phyloP scores from a whole-genome alignment of 768 basidiomycete genomes.

The Piloderma croceum region DNA sequence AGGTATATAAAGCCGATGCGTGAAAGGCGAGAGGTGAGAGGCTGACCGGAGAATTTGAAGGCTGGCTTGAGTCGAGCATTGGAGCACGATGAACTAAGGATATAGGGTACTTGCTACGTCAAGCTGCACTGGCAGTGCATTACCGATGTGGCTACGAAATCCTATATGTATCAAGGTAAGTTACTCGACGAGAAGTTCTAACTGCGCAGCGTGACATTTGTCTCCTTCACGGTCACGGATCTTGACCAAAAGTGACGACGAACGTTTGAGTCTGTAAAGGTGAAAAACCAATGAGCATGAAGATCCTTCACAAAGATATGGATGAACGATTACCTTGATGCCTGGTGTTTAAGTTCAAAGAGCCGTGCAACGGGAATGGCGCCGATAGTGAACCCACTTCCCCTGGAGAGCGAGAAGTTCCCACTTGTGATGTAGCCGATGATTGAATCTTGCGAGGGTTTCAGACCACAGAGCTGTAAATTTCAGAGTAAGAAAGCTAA shows the following conservation, averaged over 20 bases:
- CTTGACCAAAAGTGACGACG: conserved; percentile 46
- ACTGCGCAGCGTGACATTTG: conserved; percentile 45
- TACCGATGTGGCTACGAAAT: too few species aligned
- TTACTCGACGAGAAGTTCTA: conserved; percentile 35
- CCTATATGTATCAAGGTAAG: too few species aligned
- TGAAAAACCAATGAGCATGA: conserved; percentile 2
- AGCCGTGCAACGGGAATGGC: conserved; percentile 55
- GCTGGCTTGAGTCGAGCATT: too few species aligned
- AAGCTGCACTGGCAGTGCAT: too few species aligned
- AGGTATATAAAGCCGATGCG: too few species aligned
- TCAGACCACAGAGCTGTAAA: conserved; percentile 41
- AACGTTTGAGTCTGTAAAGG: conserved; percentile 20
- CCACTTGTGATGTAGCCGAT: conserved; percentile 87
- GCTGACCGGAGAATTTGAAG: too few species aligned
- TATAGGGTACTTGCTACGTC: too few species aligned
- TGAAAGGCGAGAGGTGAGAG: too few species aligned
- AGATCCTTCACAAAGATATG: conserved; percentile 13
- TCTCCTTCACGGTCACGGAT: conserved; percentile 57
- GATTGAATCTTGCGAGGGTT: conserved; percentile 39
- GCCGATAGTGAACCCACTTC: conserved; percentile 74
- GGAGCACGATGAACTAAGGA: too few species aligned
- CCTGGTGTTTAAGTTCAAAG: conserved; percentile 49
- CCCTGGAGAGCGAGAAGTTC: conserved; percentile 72
- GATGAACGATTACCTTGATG: conserved; percentile 5
- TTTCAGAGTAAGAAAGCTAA: background rate